Percentiles rank a stretch among this genome's conserved stretches.
These are phyloP conservation scores for Psilocybe subaeruginosa DNA, from an alignment of 768 basidiomycete species.

Conservation along the genomic window DNA sequence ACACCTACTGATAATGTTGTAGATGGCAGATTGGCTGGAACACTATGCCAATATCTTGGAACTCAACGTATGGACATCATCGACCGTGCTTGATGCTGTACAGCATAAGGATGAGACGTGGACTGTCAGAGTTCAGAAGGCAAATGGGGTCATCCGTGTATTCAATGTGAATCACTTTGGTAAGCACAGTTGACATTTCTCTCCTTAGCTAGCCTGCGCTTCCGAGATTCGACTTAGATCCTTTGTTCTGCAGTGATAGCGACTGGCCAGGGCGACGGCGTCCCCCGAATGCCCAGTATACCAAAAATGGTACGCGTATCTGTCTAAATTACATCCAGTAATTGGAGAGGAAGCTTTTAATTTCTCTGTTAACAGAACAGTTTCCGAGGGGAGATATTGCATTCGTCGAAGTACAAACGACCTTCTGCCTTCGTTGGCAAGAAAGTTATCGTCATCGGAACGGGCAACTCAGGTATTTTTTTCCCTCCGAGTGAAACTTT, in stretches of 20 bases:
- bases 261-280: background rate
- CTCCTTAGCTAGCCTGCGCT: background rate
- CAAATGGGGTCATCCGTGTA: conserved; percentile 34
- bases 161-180: conserved; percentile 54
- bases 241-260: background rate
- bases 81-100: conserved; percentile 34
- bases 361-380: conserved; percentile 36
- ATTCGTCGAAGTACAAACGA: conserved; percentile 59
- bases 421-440: conserved; percentile 64
- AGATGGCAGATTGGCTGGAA: conserved; percentile 37
- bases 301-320: background rate
- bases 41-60: conserved; percentile 39
- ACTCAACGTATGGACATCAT: conserved; percentile 54
- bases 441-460: conserved; percentile 71
- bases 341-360: too few relatives aligned
- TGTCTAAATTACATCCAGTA: too few relatives aligned
- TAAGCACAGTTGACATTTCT: conserved; percentile 39
- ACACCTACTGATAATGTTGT: background rate
- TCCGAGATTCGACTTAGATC: background rate
- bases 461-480: conserved; percentile 56
- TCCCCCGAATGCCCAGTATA: background rate
- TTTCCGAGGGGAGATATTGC: conserved; percentile 66
- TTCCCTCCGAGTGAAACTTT: background rate
- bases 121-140: conserved; percentile 42
- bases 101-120: conserved; percentile 39